These are phyloP conservation scores for Aspergillus intermedius DNA, from an alignment of 2,329 filamentous ascomycete genomes.

Conservation along the genomic window DNA sequence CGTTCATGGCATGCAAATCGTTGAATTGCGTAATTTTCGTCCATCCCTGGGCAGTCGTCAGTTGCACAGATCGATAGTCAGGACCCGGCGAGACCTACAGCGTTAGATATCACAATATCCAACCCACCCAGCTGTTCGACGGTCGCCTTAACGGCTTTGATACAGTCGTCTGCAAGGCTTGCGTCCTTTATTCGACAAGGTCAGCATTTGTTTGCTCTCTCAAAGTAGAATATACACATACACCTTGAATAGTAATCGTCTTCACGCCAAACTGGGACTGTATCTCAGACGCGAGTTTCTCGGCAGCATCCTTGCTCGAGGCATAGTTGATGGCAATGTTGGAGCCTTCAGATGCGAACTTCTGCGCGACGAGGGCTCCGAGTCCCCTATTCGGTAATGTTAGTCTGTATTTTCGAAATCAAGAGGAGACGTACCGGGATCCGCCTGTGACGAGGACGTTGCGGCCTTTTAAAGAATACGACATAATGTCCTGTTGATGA, in stretches of 20 bases:
- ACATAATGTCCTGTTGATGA: conserved; percentile 39
- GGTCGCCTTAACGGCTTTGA: conserved; percentile 53
- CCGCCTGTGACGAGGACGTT: conserved; percentile 61
- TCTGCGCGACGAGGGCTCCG: conserved; percentile 60
- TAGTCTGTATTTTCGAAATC: not conserved
- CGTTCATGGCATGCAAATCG: conserved; percentile 52
- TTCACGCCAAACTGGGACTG: conserved; percentile 46
- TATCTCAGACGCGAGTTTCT: conserved; percentile 52
- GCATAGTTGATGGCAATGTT: conserved; percentile 70
- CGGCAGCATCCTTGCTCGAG: conserved; percentile 54
- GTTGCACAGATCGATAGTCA: not conserved
- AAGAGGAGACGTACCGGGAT: conserved; percentile 47
- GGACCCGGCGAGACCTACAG: conserved; percentile 36
- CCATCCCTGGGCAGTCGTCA: conserved; percentile 45
- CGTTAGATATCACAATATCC: conserved; percentile 74
- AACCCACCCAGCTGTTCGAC: conserved; percentile 58
- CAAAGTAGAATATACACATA: conserved; percentile 26
- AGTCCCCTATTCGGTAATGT: conserved; percentile 52
- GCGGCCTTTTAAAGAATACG: conserved; percentile 54
- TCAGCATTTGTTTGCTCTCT: not conserved
- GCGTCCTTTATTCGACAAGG: conserved; percentile 46
- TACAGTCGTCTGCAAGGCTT: conserved; percentile 53
- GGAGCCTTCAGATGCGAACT: conserved; percentile 62
- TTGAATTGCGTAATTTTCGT: conserved; percentile 53
- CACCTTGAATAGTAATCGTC: conserved; percentile 54